Percentiles rank a stretch among this genome's conserved stretches.
Conservation (phyloP, 2,329 filamentous ascomycete species). For the Blastomyces percursus region DNA sequence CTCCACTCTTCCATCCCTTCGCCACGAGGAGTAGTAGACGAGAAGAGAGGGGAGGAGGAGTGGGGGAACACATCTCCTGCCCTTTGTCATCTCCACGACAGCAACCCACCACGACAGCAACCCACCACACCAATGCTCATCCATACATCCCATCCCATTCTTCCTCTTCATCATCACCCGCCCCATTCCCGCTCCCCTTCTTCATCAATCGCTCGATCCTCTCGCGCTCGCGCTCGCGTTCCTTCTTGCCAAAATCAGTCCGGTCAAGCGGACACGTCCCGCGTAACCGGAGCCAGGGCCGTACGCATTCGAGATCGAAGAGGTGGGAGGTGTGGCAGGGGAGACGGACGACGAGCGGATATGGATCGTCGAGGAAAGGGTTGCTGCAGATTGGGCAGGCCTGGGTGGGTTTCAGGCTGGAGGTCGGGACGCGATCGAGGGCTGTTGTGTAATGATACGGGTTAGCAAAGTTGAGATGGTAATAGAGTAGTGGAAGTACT, state of each 20-base stretch:
- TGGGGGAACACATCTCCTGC: neutral
- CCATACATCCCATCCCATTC: constrained; percentile 42
- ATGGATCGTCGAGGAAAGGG: constrained; percentile 50
- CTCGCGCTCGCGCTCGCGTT: constrained; percentile 41
- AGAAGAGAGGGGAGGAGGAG: neutral
- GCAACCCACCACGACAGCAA: too few species aligned
- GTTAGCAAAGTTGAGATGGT: neutral
- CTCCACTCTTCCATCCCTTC: neutral
- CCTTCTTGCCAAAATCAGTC: constrained; percentile 47
- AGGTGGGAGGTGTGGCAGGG: constrained; percentile 52
- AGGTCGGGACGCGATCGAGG: constrained; percentile 49
- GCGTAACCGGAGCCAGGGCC: constrained; percentile 53
- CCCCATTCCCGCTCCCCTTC: constrained; percentile 24
- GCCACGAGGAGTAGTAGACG: neutral
- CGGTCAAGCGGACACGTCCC: constrained; percentile 54
- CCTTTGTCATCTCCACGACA: neutral
- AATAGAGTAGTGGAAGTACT: neutral
- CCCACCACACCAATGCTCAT: constrained; percentile 7
- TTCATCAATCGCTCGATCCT: constrained; percentile 42
- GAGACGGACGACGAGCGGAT: constrained; percentile 53
- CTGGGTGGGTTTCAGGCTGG: constrained; percentile 42
- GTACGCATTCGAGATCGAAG: constrained; percentile 55
- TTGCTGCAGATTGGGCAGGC: constrained; percentile 51
- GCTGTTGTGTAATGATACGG: constrained; percentile 26
- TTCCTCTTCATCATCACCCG: constrained; percentile 32